Conservation (phyloP, 1,284 basidiomycete genomes). For the Cutaneotrichosporon mucoides region DNA sequence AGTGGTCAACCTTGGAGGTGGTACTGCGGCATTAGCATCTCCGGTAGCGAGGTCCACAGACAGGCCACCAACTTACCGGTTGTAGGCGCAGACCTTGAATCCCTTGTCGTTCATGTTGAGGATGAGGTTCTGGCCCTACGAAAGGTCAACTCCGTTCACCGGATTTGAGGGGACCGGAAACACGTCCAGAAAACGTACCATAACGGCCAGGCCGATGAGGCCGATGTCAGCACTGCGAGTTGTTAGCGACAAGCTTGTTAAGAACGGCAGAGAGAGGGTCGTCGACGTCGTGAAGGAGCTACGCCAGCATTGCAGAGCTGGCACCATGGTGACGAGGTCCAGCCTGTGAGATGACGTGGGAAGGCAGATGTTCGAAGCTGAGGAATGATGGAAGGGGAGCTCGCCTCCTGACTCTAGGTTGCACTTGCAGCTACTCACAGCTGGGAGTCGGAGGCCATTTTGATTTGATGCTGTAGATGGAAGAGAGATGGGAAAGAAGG, state of each 20-base stretch:
- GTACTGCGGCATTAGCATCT: slow-evolving; percentile 52
- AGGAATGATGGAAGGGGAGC: no score
- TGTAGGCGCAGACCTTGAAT: slow-evolving; percentile 93
- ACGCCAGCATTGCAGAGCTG: no score
- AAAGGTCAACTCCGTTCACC: slow-evolving; percentile 1
- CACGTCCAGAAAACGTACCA: slow-evolving; percentile 54
- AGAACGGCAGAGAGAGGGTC: background rate
- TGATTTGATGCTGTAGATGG: background rate
- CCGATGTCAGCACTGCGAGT: slow-evolving; percentile 41
- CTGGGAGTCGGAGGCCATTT: slow-evolving; percentile 31
- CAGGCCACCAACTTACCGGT: slow-evolving; percentile 57
- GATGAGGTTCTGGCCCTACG: slow-evolving; percentile 89
- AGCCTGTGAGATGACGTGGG: background rate
- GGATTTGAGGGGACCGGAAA: no score
- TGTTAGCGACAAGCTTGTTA: slow-evolving; percentile 8
- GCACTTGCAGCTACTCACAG: slow-evolving; percentile 22
- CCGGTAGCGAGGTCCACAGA: background rate
- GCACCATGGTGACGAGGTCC: no score
- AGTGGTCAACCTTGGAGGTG: slow-evolving; percentile 90
- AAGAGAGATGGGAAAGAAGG: background rate
- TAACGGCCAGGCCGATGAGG: slow-evolving; percentile 80
- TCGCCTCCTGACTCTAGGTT: no score
- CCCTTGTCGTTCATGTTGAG: slow-evolving; percentile 99
- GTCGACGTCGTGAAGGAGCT: background rate
- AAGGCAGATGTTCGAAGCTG: background rate